phyloP scores from a whole-genome alignment of 2,329 filamentous ascomycete genomes.

The Penicillium palitans region DNA sequence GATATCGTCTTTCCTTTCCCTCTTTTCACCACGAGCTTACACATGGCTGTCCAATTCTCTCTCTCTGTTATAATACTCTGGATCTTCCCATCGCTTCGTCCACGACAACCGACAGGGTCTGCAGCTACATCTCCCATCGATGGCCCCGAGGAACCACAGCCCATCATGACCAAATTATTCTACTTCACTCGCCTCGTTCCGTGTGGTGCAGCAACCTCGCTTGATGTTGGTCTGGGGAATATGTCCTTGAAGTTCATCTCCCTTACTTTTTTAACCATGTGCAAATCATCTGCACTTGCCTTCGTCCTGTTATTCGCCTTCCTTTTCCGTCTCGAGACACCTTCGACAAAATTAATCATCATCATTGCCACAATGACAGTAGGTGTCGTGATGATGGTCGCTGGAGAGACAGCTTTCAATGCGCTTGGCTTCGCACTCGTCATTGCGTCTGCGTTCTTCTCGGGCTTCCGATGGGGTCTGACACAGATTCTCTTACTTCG shows the following conservation, averaged over 20 bases:
- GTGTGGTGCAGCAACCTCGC: constrained; percentile 85
- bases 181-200: constrained; percentile 90
- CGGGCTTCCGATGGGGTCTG: constrained; percentile 96
- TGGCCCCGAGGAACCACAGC: constrained; percentile 54
- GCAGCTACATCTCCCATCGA: constrained; percentile 41
- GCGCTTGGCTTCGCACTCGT: constrained; percentile 84
- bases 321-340: constrained; percentile 83
- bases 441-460: constrained; percentile 91
- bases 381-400: constrained; percentile 97
- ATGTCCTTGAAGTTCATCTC: constrained; percentile 95
- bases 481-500: constrained; percentile 93
- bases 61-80: constrained; percentile 77
- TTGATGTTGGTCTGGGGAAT: constrained; percentile 95
- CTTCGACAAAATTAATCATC: constrained; percentile 78
- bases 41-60: constrained; percentile 92
- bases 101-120: constrained; percentile 47
- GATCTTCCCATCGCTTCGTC: constrained; percentile 78
- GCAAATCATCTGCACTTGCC: constrained; percentile 92
- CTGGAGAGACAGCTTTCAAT: constrained; percentile 88
- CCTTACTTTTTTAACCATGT: constrained; percentile 98
- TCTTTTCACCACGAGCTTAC: constrained; percentile 88
- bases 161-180: constrained; percentile 81
- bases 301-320: constrained; percentile 97
- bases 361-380: constrained; percentile 91
- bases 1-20: constrained; percentile 90